Evolutionary conservation across 495 filamentous ascomycete species (phyloP).

Genomic region (Cudoniella acicularis): DNA sequence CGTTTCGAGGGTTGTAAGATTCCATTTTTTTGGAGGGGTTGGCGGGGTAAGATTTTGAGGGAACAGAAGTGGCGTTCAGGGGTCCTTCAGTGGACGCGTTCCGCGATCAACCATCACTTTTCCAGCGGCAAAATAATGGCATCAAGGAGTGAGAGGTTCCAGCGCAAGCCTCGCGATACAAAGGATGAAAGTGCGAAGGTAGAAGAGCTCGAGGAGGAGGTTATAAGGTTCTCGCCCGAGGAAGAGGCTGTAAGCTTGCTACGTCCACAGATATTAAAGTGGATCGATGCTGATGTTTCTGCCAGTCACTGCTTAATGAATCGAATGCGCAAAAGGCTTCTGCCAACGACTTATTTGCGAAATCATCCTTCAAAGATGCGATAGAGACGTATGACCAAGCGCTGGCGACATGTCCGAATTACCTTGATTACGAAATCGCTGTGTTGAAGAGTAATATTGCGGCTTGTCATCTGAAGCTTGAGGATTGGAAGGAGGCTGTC

Average conservation of each 20-base stretch:
- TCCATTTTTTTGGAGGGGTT: background rate
- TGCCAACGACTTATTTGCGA: conserved; percentile 75
- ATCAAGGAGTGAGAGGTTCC: conserved; percentile 30
- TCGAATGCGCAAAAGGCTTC: conserved; percentile 70
- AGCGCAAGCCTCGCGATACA: conserved; percentile 15
- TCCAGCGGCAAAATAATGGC: conserved; percentile 14
- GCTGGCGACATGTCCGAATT: conserved; percentile 74
- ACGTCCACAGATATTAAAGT: background rate
- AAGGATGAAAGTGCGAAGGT: conserved; percentile 2
- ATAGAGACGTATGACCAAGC: conserved; percentile 87
- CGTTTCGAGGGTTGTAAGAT: too few species aligned
- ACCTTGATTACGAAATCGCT: conserved; percentile 86
- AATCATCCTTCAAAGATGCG: conserved; percentile 73
- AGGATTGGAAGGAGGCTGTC: conserved; percentile 81
- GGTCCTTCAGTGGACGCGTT: background rate
- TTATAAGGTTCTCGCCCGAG: conserved; percentile 59
- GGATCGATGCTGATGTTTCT: conserved; percentile 1
- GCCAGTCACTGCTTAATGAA: conserved; percentile 63
- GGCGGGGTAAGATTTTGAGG: background rate
- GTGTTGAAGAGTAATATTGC: conserved; percentile 84
- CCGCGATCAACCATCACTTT: background rate
- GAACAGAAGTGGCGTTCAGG: background rate
- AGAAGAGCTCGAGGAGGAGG: conserved; percentile 17
- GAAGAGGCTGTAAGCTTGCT: conserved; percentile 58
- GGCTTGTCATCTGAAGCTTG: conserved; percentile 84